Percentiles rank a stretch among this genome's conserved stretches.
phyloP scores from a whole-genome alignment of 345 rosid species.

The Eucalyptus albens region DNA sequence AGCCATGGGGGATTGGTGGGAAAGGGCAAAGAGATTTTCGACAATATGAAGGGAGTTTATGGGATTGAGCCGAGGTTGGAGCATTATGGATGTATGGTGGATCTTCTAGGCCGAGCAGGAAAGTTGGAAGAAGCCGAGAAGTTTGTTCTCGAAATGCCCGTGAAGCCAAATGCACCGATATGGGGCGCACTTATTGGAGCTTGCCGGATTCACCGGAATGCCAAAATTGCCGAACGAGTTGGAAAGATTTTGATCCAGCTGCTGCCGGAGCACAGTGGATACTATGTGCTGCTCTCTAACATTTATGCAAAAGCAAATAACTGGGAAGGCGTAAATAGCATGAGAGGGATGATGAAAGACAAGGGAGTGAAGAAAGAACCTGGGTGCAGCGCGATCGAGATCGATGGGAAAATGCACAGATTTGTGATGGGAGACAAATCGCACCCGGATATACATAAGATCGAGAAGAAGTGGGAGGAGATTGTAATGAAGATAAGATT shows the following conservation, averaged over 20 bases:
- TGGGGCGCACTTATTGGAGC: conserved; percentile 82
- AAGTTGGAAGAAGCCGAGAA: conserved; percentile 52
- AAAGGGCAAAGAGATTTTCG: conserved; percentile 45
- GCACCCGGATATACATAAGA: conserved; percentile 49
- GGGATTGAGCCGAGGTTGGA: conserved; percentile 49
- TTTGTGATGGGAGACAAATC: conserved; percentile 42
- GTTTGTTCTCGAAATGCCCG: conserved; percentile 47
- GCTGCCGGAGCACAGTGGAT: conserved; percentile 62
- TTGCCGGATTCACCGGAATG: conserved; percentile 50
- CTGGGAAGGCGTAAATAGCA: conserved; percentile 40
- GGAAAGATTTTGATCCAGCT: conserved; percentile 43
- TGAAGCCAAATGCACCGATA: conserved; percentile 55
- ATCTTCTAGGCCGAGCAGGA: conserved; percentile 72
- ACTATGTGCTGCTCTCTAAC: conserved; percentile 62
- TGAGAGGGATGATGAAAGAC: conserved; percentile 51
- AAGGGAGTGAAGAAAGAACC: conserved; percentile 50
- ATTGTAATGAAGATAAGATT: conserved; percentile 35
- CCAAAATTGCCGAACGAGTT: conserved; percentile 48
- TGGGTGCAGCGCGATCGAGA: conserved; percentile 46
- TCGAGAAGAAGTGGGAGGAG: conserved; percentile 52
- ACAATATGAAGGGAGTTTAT: conserved; percentile 33
- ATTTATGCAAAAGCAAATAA: conserved; percentile 48
- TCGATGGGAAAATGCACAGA: conserved; percentile 42
- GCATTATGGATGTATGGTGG: conserved; percentile 79
- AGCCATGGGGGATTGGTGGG: conserved; percentile 63